A percentile compares a stretch with the other conserved stretches of the same genome.
These are phyloP conservation scores for Lepidopterella palustris DNA, from an alignment of 495 filamentous ascomycete species.

Conservation along the genomic window DNA sequence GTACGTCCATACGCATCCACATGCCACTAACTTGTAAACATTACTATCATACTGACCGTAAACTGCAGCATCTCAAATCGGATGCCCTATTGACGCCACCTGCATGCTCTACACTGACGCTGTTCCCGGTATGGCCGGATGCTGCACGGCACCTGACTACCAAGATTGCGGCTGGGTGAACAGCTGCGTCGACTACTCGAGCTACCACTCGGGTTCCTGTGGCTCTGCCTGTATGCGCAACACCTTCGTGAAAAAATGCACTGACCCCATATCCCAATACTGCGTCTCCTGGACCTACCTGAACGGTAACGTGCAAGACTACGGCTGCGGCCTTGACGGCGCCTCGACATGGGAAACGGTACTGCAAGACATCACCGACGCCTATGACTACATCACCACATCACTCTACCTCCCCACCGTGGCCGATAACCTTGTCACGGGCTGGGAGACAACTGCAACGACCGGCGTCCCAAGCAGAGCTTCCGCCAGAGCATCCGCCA, in stretches of 20 bases:
- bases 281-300: conserved; percentile 28
- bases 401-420: conserved; percentile 11
- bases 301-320: conserved; percentile 16
- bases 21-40: too few species aligned
- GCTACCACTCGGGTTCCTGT: conserved; percentile 6
- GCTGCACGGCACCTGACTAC: conserved; percentile 17
- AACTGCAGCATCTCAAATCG: conserved; percentile 12
- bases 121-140: conserved; percentile 22
- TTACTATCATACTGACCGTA: not conserved
- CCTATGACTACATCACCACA: not conserved
- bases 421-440: conserved; percentile 12
- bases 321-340: conserved; percentile 13
- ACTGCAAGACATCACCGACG: conserved; percentile 10
- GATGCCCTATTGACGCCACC: conserved; percentile 10
- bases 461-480: not conserved
- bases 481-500: not conserved
- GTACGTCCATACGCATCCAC: too few species aligned
- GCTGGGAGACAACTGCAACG: conserved; percentile 3
- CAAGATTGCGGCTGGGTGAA: conserved; percentile 25
- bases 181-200: conserved; percentile 20
- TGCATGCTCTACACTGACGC: conserved; percentile 18
- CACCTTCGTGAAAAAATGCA: conserved; percentile 25
- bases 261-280: conserved; percentile 11
- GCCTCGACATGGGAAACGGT: conserved; percentile 7
- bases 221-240: conserved; percentile 12